Percentiles rank a stretch among this genome's conserved stretches.
Evolutionary conservation across 305 asterid species (phyloP).

Genomic region (Fraxinus dipetala): DNA sequence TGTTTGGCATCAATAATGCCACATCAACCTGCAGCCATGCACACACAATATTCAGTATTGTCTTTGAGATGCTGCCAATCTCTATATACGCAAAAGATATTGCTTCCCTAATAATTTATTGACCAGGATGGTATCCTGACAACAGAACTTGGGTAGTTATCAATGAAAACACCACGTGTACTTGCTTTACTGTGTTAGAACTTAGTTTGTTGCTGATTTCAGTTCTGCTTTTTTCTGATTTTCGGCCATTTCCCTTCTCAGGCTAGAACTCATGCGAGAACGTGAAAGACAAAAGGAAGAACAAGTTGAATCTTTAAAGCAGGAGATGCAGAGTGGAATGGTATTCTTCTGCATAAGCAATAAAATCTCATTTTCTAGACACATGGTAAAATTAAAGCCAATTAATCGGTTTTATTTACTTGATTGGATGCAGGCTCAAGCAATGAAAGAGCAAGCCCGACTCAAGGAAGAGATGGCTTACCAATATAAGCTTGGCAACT

Average conservation of each 20-base stretch:
- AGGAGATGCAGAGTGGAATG: constrained; percentile 90
- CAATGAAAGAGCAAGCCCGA: constrained; percentile 98
- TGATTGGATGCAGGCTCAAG: constrained; percentile 66
- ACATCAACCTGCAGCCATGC: neutral
- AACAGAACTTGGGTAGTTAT: neutral
- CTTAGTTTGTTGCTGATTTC: neutral
- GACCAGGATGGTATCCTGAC: neutral
- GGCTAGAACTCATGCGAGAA: constrained; percentile 68
- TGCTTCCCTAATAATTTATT: neutral
- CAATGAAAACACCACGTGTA: neutral
- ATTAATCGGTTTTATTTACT: neutral
- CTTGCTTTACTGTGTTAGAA: neutral
- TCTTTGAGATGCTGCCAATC: neutral
- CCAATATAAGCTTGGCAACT: constrained; percentile 89
- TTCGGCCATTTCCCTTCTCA: constrained; percentile 23
- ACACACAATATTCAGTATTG: neutral
- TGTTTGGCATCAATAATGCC: neutral
- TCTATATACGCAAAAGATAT: neutral
- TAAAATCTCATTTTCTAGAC: neutral
- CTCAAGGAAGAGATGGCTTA: constrained; percentile 96
- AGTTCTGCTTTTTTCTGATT: neutral
- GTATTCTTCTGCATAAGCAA: constrained; percentile 34
- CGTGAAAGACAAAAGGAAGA: constrained; percentile 82
- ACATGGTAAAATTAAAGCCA: neutral
- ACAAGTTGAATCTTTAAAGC: constrained; percentile 70